phyloP scores from a whole-genome alignment of 2,329 filamentous ascomycete genomes.

The Blumeriella jaapii region DNA sequence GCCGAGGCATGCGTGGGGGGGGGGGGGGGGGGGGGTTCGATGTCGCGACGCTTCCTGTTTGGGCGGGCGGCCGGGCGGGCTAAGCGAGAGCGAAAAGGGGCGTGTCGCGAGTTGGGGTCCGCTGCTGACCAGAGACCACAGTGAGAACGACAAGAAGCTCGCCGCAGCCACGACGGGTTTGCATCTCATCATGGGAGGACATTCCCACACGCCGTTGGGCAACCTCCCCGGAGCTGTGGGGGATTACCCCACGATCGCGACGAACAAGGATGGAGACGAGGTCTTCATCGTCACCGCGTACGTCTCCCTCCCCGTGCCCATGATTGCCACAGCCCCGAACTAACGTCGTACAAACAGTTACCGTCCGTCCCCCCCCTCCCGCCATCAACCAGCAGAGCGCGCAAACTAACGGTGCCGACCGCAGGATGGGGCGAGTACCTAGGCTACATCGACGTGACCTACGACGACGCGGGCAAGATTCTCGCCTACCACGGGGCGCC shows the following conservation, averaged over 20 bases:
- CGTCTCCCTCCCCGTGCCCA: constrained; percentile 25
- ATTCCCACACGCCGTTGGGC: constrained; percentile 49
- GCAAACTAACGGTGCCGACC: not conserved
- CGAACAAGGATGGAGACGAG: constrained; percentile 48
- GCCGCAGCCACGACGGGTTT: constrained; percentile 48
- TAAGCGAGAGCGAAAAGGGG: constrained; percentile 3
- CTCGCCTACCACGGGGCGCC: constrained; percentile 52
- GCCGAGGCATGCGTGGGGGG: too few relatives aligned
- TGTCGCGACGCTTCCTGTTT: too few relatives aligned
- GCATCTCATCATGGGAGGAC: constrained; percentile 57
- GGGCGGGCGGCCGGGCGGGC: too few relatives aligned
- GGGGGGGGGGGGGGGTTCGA: too few relatives aligned
- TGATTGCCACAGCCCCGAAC: not conserved
- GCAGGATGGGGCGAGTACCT: constrained; percentile 51
- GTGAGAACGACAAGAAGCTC: constrained; percentile 47
- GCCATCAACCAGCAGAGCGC: not conserved
- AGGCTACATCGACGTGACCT: constrained; percentile 55
- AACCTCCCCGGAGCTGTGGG: constrained; percentile 46
- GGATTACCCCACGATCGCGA: constrained; percentile 50
- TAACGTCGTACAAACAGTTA: not conserved
- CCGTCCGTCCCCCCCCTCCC: not conserved
- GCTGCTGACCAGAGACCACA: not conserved
- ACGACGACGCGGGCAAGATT: constrained; percentile 47
- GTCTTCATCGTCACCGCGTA: constrained; percentile 52
- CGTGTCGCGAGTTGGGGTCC: not conserved